phyloP scores from a whole-genome alignment of 345 rosid genomes.

The Arabidopsis thaliana region DNA sequence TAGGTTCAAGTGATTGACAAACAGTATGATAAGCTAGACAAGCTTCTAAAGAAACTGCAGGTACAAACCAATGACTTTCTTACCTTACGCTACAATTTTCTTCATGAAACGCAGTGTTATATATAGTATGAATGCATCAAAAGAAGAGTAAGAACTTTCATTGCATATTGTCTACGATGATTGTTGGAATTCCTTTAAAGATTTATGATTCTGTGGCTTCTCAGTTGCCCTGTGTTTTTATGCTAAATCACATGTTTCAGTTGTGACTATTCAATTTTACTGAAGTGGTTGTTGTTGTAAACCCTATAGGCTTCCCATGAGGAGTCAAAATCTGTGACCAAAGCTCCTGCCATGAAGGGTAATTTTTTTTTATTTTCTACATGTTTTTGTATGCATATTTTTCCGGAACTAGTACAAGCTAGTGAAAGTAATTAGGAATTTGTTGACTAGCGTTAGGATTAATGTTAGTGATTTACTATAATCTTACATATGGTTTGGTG shows the following conservation, averaged over 20 bases:
- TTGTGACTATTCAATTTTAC: not conserved
- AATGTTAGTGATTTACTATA: conserved; percentile 7
- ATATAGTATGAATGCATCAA: not conserved
- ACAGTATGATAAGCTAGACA: conserved; percentile 79
- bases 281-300: not conserved
- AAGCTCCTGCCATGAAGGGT: conserved; percentile 97
- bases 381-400: not conserved
- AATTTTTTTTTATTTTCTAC: conserved; percentile 7
- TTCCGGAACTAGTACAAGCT: not conserved
- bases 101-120: not conserved
- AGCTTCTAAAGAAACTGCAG: conserved; percentile 88
- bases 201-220: conserved; percentile 11
- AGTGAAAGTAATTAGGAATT: not conserved
- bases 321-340: conserved; percentile 91
- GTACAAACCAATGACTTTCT: conserved; percentile 42
- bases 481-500: conserved; percentile 19
- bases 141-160: not conserved
- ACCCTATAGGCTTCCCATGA: conserved; percentile 84
- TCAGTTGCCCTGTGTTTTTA: conserved; percentile 21
- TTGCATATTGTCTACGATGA: conserved; percentile 8
- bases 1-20: conserved; percentile 95
- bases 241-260: not conserved
- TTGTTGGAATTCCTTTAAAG: conserved; percentile 9
- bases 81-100: not conserved
- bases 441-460: not conserved